These are phyloP conservation scores for Leishmania aethiopica DNA, from an alignment of 208 protist genomes.

Conservation along the genomic window DNA sequence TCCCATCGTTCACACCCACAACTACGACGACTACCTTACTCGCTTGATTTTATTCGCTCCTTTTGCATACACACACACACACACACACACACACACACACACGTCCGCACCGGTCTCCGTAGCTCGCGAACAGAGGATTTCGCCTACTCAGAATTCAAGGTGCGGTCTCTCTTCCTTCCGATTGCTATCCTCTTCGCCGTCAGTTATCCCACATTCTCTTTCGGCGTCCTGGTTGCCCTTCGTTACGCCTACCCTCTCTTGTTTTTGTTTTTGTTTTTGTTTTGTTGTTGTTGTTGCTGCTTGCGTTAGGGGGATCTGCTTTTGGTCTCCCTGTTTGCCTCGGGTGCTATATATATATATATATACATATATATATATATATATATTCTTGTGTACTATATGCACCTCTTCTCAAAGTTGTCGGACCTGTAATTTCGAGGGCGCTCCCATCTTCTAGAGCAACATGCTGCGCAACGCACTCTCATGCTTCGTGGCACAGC, in stretches of 20 bases:
- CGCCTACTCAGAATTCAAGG: background rate
- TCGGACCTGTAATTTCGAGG: background rate
- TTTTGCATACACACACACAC: background rate
- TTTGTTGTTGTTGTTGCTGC: constrained; percentile 3
- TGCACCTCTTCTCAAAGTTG: background rate
- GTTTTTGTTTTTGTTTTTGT: constrained; percentile 22
- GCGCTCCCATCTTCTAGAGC: background rate
- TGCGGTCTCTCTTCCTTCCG: background rate
- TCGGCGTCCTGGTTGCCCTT: background rate
- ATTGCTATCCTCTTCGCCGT: background rate
- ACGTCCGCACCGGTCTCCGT: background rate
- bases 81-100: background rate
- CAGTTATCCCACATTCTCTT: background rate
- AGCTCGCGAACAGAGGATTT: background rate
- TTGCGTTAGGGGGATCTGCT: no score
- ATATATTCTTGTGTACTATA: background rate
- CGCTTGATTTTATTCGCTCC: background rate
- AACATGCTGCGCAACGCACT: constrained; percentile 13
- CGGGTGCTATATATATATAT: no score
- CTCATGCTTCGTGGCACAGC: constrained; percentile 26
- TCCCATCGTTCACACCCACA: background rate
- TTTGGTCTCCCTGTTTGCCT: no score
- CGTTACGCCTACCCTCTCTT: background rate
- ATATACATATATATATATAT: no score
- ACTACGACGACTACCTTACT: background rate